Base-by-base conservation (phyloP, 2,329 filamentous ascomycete genomes). In the Thelonectria olida region DNA sequence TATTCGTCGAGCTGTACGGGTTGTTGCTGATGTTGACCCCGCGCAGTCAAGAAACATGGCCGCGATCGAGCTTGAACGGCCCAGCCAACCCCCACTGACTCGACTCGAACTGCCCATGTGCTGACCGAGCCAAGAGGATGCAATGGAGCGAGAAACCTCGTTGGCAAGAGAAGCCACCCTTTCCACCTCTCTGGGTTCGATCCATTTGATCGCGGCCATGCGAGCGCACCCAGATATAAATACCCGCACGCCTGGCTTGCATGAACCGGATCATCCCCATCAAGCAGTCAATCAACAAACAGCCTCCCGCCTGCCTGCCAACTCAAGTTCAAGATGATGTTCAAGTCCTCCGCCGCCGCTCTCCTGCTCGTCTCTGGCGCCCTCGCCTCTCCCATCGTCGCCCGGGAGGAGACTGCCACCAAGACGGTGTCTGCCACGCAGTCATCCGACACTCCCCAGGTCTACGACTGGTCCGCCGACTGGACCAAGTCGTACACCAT, bases 401-500 rank as follows among this genome's bases (percentile, higher is more conserved):
- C 51, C 36, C 68, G 73, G 12, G 64, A 66, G 44, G 65, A 54
- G 7, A 51, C 73, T n/a, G 64, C 67, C n/a, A 62, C 67, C 28
- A 2, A 54, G n/a, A 66, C 73, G 45, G 44, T 36, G 36, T 57
- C 65, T 15, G 62, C 65, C 5, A 22, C 69, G 1, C 41, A 68
- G 13, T 51, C 70, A 1, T 59, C 69, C 3, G 39, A 70, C 3
- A 67, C 68, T n/a, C 31, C 65, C 27, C 53, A 54, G n/a, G 53
- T 52, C 25, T 78, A 77, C 62, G 65, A 72, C 62, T 78, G 76
- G 76, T 63, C 73, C 25, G 67, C 70, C 5, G 74, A 73, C 23
- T 78, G 75, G 74, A 58, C 69, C 17, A 69, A 72, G 61, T 61
- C 64, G 10, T 83, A 77, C 66, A 76, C 79, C 15, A 89, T 91